Base-by-base conservation (phyloP, 352 stramenopile genomes). In the Globisporangium heterothallicum region DNA sequence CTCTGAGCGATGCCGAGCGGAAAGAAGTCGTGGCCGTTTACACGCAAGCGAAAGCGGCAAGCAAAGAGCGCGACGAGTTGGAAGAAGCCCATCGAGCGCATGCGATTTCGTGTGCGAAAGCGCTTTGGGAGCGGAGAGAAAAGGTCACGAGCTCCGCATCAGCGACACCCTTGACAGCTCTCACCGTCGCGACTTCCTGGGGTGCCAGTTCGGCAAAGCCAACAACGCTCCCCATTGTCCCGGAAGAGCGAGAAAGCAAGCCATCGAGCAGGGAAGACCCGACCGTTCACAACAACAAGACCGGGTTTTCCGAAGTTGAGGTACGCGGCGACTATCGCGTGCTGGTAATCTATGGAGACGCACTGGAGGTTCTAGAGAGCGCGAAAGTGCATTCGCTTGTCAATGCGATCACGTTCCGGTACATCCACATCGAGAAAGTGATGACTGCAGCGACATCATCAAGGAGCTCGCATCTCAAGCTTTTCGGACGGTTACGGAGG, bases 1-100 rank as follows among this genome's bases (percentile, higher is more conserved):
- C 73, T 1, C 60, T 96, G 18, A 88, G 65, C 19, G 87, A 94
- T 22, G 58, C 78, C 4, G 88, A 97, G 43, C 66, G 83, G 6
- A 83, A 79, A 58, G 70, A 89, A 38, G 69, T 53, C 1, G 24
- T 77, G 18, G 42, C 63, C 6, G 56, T 59, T 19, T 64, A 67
- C 29, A 41, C 66, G 1, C 70, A 68, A 18, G 32, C 56, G 16
- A 66, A 58, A 12, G 53, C 58, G 4, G 52, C 60, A n/a, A 64
- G 52, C 6, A 83, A 84, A 47, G 61, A 71, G 19, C 60, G 35
- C 16, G 66, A 85, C 46, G 77, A 86, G 25, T 58, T 69, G 9
- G 69, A 85, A 49, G 63, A 74, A 24, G 51, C 56, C 2, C 60
- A 75, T n/a, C 75, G 82, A 5, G 14, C 51, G 9, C 74, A 85